Evolutionary conservation across 345 rosid species (phyloP).

Genomic region (Lepidium africanum): DNA sequence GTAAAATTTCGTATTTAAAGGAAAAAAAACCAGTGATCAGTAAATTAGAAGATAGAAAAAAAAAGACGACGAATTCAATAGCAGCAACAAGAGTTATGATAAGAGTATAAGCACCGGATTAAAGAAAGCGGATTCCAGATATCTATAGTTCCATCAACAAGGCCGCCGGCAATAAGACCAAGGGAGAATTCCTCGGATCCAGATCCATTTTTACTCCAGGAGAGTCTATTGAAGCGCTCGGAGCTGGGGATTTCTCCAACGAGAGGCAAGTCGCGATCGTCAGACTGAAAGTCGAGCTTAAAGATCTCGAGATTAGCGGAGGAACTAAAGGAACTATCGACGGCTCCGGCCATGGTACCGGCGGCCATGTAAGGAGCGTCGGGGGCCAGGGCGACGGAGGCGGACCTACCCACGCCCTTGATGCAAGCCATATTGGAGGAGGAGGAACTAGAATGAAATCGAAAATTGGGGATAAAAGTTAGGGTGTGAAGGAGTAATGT

Average conservation of each 20-base stretch:
- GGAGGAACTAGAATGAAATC: background rate
- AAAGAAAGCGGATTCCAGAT: conserved; percentile 77
- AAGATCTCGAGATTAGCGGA: conserved; percentile 94
- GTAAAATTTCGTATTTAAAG: background rate
- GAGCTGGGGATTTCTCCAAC: conserved; percentile 80
- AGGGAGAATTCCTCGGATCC: conserved; percentile 68
- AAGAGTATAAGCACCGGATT: conserved; percentile 49
- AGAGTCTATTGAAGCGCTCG: conserved; percentile 88
- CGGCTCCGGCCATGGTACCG: conserved; percentile 99
- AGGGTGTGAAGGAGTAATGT: background rate
- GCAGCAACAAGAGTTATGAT: background rate
- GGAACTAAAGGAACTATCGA: conserved; percentile 92
- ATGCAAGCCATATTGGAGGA: conserved; percentile 65
- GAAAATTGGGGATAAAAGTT: background rate
- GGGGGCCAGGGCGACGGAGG: conserved; percentile 93
- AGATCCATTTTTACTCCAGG: conserved; percentile 91
- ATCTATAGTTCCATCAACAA: conserved; percentile 81
- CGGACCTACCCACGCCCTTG: conserved; percentile 83
- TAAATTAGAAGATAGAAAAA: background rate
- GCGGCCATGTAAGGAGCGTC: conserved; percentile 98
- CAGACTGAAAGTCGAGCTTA: conserved; percentile 91
- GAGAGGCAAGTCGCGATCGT: conserved; percentile 68
- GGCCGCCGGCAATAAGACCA: conserved; percentile 95
- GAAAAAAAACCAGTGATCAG: background rate
- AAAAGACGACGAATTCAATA: background rate